Conservation (phyloP, 1,139 yeast species). For the Suhomyces kunorum region DNA sequence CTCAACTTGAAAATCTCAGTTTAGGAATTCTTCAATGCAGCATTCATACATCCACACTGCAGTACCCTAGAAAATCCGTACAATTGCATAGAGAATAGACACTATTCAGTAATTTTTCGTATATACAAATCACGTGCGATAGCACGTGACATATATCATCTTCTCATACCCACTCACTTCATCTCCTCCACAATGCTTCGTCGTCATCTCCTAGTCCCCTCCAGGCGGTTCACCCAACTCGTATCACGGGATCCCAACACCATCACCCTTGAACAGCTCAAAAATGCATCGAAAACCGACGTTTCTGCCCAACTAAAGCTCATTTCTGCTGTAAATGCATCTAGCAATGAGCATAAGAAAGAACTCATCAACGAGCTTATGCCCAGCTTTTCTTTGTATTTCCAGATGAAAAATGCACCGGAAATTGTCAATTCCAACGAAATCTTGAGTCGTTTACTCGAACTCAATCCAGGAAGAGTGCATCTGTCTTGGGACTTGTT, state of each 20-base stretch:
- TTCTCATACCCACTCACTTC: background rate
- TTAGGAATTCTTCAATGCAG: no score
- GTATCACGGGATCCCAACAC: constrained; percentile 13
- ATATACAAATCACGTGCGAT: background rate
- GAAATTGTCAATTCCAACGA: constrained; percentile 17
- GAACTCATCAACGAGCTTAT: constrained; percentile 19
- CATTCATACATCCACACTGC: no score
- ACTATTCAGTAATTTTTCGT: no score
- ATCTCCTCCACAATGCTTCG: background rate
- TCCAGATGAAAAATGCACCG: constrained; percentile 20
- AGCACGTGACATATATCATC: background rate
- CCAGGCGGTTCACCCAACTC: constrained; percentile 5
- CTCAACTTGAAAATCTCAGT: no score
- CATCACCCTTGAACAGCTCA: constrained; percentile 14
- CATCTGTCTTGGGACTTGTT: constrained; percentile 37
- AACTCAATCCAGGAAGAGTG: constrained; percentile 45
- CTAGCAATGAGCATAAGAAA: constrained; percentile 14
- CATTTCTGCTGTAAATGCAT: constrained; percentile 14
- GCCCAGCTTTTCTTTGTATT: constrained; percentile 39
- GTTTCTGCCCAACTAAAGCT: constrained; percentile 12
- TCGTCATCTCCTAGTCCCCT: background rate
- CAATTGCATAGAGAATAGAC: no score
- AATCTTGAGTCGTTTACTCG: constrained; percentile 25
- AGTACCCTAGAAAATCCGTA: no score
- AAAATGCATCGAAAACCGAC: constrained; percentile 7